Evolutionary conservation across 805 yeast species (phyloP).

Genomic region (Candida fluviatilis): DNA sequence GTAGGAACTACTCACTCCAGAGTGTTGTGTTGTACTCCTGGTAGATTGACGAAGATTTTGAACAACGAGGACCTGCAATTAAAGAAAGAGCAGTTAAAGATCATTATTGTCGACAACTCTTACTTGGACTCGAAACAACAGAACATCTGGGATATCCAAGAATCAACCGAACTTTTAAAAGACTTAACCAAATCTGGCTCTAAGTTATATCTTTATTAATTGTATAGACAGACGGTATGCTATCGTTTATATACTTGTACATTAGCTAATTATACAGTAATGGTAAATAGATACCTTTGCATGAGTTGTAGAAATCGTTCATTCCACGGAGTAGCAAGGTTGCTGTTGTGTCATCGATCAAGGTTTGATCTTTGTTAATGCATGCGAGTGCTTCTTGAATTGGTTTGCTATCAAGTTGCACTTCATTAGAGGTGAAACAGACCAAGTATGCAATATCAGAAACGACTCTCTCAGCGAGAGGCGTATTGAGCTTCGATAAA

Average conservation of each 20-base stretch:
- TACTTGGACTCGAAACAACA: conserved; percentile 59
- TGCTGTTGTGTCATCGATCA: conserved; percentile 6
- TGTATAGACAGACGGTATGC: background rate
- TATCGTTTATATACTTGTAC: background rate
- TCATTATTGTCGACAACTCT: conserved; percentile 57
- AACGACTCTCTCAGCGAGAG: conserved; percentile 7
- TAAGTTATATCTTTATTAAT: conserved; percentile 46
- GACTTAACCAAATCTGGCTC: conserved; percentile 39
- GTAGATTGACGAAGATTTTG: conserved; percentile 48
- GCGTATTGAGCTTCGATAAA: background rate
- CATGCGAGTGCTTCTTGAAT: background rate
- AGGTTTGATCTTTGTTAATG: background rate
- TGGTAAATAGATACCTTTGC: conserved; percentile 21
- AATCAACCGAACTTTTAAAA: conserved; percentile 39
- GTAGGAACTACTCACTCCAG: conserved; percentile 43
- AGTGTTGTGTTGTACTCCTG: conserved; percentile 61
- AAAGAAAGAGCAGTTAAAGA: conserved; percentile 41
- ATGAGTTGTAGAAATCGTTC: conserved; percentile 25
- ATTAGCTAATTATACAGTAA: conserved; percentile 12
- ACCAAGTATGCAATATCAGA: conserved; percentile 22
- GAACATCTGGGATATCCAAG: conserved; percentile 55
- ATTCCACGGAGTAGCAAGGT: conserved; percentile 12
- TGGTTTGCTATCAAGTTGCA: background rate
- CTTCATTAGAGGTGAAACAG: conserved; percentile 10
- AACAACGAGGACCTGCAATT: conserved; percentile 40